A percentile compares a stretch with the other conserved stretches of the same genome.
Evolutionary conservation across 345 rosid genomes (phyloP).

Genomic region (Boechera divaricarpa): DNA sequence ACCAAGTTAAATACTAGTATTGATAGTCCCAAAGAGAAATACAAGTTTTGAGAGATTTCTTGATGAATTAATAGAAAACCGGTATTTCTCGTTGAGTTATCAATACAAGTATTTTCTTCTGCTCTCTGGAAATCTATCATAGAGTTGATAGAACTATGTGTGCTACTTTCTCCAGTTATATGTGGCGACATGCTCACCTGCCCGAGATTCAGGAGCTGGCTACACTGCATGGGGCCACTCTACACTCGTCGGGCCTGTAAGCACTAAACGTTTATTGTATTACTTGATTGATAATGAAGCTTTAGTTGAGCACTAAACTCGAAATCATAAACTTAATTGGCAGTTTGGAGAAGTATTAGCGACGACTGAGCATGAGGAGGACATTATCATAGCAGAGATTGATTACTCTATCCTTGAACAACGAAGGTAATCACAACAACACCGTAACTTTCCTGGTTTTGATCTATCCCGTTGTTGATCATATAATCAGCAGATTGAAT

Average conservation of each 20-base stretch:
- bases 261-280: neutral
- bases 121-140: neutral
- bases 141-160: slow-evolving; percentile 8
- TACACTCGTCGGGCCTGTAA: slow-evolving; percentile 67
- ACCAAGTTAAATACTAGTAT: slow-evolving; percentile 5
- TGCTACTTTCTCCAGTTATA: slow-evolving; percentile 58
- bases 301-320: slow-evolving; percentile 17
- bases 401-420: slow-evolving; percentile 79
- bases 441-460: neutral
- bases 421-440: slow-evolving; percentile 59
- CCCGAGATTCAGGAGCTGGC: slow-evolving; percentile 73
- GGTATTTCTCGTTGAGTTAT: neutral
- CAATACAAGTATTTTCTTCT: slow-evolving; percentile 5
- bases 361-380: slow-evolving; percentile 80
- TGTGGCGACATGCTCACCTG: slow-evolving; percentile 96
- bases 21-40: slow-evolving; percentile 2
- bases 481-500: neutral
- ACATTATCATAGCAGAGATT: slow-evolving; percentile 74
- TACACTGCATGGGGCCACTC: slow-evolving; percentile 99
- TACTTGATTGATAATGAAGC: neutral
- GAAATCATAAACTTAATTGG: slow-evolving; percentile 14
- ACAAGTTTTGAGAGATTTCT: neutral
- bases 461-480: neutral
- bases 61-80: neutral
- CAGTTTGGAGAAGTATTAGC: slow-evolving; percentile 96